Percentiles rank a stretch among this genome's conserved stretches.
Conservation (phyloP, 495 filamentous ascomycete genomes). For the Astrothelium macrocarpum region DNA sequence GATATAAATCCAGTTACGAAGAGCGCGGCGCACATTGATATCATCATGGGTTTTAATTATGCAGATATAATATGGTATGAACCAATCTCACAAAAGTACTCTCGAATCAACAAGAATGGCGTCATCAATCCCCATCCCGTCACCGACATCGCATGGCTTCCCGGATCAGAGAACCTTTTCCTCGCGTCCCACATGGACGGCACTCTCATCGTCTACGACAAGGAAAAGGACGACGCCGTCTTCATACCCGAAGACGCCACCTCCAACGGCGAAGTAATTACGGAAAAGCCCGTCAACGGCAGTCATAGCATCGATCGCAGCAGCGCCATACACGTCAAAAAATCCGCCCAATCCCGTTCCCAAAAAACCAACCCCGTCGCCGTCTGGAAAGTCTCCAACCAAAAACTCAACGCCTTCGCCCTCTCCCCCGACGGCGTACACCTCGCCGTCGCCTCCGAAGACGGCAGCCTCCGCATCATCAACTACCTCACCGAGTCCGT, state of each 20-base stretch:
- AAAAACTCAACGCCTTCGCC: slow-evolving; percentile 77
- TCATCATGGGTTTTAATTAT: slow-evolving; percentile 90
- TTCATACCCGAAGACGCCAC: slow-evolving; percentile 48
- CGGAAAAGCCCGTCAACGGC: slow-evolving; percentile 35
- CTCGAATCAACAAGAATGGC: slow-evolving; percentile 92
- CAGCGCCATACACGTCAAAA: slow-evolving; percentile 47
- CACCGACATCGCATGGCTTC: slow-evolving; percentile 83
- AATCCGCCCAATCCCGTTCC: slow-evolving; percentile 84
- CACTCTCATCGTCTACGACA: slow-evolving; percentile 90
- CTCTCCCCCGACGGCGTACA: slow-evolving; percentile 81
- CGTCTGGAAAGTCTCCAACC: slow-evolving; percentile 81
- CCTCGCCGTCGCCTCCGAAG: slow-evolving; percentile 87
- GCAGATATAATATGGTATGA: slow-evolving; percentile 99
- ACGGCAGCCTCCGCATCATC: slow-evolving; percentile 79
- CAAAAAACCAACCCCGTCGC: slow-evolving; percentile 89
- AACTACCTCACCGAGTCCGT: slow-evolving; percentile 85
- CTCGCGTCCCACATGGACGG: slow-evolving; percentile 90
- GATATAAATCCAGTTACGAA: slow-evolving; percentile 84
- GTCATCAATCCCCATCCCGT: slow-evolving; percentile 78
- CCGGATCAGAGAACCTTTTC: slow-evolving; percentile 87
- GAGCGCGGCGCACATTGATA: slow-evolving; percentile 66
- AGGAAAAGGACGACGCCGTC: slow-evolving; percentile 91
- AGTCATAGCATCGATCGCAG: slow-evolving; percentile 24
- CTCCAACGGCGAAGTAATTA: slow-evolving; percentile 39
- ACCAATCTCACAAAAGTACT: slow-evolving; percentile 91